Evolutionary conservation across 2,329 filamentous ascomycete genomes (phyloP).

Genomic region (Parascedosporium putredinis): DNA sequence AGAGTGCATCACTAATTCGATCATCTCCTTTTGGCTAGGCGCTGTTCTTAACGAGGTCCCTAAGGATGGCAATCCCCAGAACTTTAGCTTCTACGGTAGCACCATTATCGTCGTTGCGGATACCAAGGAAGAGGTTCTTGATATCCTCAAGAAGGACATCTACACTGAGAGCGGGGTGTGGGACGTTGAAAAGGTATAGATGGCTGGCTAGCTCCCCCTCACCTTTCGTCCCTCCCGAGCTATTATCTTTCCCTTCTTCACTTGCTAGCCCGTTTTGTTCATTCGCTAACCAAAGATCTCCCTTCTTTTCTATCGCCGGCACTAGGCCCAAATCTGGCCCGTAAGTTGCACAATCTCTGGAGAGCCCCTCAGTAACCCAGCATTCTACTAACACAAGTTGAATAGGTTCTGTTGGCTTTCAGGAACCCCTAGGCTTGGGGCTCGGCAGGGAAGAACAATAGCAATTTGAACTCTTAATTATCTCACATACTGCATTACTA

Average conservation of each 20-base stretch:
- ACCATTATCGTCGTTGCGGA: slow-evolving; percentile 57
- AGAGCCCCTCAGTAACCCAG: too few species aligned
- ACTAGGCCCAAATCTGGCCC: slow-evolving; percentile 41
- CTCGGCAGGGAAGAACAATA: background rate
- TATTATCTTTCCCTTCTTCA: background rate
- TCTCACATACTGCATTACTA: background rate
- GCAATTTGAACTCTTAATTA: background rate
- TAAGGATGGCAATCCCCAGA: slow-evolving; percentile 43
- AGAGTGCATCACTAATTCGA: background rate
- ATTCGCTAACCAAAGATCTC: background rate
- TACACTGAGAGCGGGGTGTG: slow-evolving; percentile 66
- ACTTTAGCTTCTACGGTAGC: slow-evolving; percentile 64
- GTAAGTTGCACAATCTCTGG: slow-evolving; percentile 17
- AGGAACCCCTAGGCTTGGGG: slow-evolving; percentile 11
- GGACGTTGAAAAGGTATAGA: slow-evolving; percentile 68
- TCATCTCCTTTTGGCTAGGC: slow-evolving; percentile 32
- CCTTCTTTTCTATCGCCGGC: too few species aligned
- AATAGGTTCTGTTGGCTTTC: slow-evolving; percentile 4
- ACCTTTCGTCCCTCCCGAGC: slow-evolving; percentile 11
- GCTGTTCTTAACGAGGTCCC: slow-evolving; percentile 58
- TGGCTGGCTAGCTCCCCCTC: too few species aligned
- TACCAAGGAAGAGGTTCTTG: slow-evolving; percentile 58
- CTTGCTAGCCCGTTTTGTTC: too few species aligned
- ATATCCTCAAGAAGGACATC: slow-evolving; percentile 58
- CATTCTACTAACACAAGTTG: background rate